Evolutionary conservation across 192 early-diverging fungal genomes (phyloP).

Genomic region (Gamsiella multidivaricata): DNA sequence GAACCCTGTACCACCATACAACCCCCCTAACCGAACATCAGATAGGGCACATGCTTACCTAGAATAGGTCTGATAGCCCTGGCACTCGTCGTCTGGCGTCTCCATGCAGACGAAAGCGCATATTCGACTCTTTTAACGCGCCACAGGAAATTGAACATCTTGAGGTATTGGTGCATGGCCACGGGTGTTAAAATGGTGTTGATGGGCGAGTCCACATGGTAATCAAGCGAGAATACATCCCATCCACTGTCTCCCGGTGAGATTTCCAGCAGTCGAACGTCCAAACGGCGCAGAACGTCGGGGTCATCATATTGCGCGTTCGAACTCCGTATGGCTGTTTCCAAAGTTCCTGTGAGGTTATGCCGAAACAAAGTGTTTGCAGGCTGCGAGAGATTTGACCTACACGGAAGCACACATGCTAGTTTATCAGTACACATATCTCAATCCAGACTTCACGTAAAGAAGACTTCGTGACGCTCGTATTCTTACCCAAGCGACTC

Average conservation of each 20-base stretch:
- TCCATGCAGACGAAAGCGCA: conserved; percentile 79
- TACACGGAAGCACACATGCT: conserved; percentile 17
- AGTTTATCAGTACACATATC: not conserved
- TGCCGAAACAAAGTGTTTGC: conserved; percentile 85
- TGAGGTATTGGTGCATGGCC: conserved; percentile 83
- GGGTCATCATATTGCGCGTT: conserved; percentile 89
- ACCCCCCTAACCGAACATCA: not conserved
- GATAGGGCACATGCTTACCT: conserved; percentile 26
- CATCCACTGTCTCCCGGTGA: conserved; percentile 80
- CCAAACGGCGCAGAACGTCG: conserved; percentile 79
- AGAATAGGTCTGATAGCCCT: conserved; percentile 60
- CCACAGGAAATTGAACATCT: conserved; percentile 91
- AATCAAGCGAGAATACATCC: conserved; percentile 94
- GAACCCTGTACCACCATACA: not conserved
- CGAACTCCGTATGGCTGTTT: conserved; percentile 86
- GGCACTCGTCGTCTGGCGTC: conserved; percentile 76
- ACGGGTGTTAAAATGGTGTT: conserved; percentile 82
- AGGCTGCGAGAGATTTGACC: conserved; percentile 70
- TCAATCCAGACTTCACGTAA: no score
- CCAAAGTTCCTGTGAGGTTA: conserved; percentile 87
- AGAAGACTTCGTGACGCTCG: not conserved
- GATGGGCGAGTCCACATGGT: conserved; percentile 84
- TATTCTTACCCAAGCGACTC: conserved; percentile 77
- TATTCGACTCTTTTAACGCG: conserved; percentile 89
- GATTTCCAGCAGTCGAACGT: conserved; percentile 82